Evolutionary conservation across 192 early-diverging fungal species (phyloP).

Genomic region (Dispira simplex): DNA sequence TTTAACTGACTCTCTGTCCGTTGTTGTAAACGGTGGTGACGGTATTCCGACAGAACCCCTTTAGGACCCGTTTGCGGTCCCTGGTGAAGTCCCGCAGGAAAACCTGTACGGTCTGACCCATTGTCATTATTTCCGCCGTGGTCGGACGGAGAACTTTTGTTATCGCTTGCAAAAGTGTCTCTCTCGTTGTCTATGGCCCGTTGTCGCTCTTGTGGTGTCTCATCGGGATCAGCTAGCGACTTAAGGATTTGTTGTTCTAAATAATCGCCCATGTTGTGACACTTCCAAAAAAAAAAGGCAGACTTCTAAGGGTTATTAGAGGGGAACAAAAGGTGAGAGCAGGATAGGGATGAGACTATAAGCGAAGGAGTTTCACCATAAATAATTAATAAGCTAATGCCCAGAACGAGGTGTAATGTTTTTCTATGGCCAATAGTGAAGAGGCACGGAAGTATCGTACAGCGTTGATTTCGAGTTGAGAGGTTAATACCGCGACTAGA

Average conservation of each 20-base stretch:
- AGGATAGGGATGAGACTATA: no score
- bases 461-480: no score
- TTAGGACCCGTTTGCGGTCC: conserved; percentile 9
- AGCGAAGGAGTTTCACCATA: no score
- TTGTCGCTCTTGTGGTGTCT: neutral
- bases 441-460: no score
- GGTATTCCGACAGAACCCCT: conserved; percentile 2
- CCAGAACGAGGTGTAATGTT: no score
- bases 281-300: no score
- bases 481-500: no score
- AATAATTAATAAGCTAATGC: no score
- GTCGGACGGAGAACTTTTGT: neutral
- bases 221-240: neutral
- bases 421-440: no score
- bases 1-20: neutral
- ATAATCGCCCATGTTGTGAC: neutral
- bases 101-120: neutral
- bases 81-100: neutral
- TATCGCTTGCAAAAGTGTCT: neutral
- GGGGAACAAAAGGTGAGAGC: no score
- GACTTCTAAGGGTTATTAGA: no score
- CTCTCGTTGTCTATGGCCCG: neutral
- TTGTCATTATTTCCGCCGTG: neutral
- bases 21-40: neutral
- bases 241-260: neutral